A percentile compares a stretch with the other conserved stretches of the same genome.
These are phyloP conservation scores for Beauveria sp. DNA, from an alignment of 2,329 filamentous ascomycete genomes.

Conservation along the genomic window DNA sequence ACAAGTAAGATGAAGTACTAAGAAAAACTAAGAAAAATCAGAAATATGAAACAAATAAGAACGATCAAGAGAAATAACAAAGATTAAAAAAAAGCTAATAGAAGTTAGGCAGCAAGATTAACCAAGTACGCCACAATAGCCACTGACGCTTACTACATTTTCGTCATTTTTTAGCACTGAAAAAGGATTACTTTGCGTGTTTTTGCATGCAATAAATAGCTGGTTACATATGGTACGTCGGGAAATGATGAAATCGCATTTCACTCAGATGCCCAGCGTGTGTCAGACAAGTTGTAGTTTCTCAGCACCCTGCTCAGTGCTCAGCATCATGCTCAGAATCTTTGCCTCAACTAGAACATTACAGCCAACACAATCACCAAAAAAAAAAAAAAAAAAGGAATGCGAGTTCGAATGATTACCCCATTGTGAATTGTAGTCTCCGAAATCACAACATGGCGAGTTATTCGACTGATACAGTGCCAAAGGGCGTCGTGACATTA, in stretches of 20 bases:
- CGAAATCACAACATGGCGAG: no score
- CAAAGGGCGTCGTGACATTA: neutral
- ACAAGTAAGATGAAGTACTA: no score
- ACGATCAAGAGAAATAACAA: neutral
- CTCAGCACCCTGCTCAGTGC: neutral
- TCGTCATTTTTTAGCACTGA: no score
- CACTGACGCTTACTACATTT: neutral
- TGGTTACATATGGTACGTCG: no score
- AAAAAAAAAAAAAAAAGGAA: neutral
- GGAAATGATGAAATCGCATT: neutral
- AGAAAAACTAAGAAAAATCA: no score
- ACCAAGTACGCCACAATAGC: neutral
- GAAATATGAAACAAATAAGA: rapidly evolving
- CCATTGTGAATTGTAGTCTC: neutral
- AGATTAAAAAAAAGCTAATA: neutral
- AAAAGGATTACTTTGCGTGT: neutral
- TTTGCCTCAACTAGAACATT: neutral
- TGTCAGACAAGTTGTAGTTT: neutral
- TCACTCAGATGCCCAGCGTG: no score
- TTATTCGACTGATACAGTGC: neutral
- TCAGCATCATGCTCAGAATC: neutral
- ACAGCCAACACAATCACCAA: neutral
- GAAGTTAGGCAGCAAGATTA: neutral
- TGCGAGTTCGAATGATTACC: neutral
- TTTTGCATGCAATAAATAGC: no score